Base-by-base conservation (phyloP, 139 green algal genomes). In the Chlamydomonas incerta region DNA sequence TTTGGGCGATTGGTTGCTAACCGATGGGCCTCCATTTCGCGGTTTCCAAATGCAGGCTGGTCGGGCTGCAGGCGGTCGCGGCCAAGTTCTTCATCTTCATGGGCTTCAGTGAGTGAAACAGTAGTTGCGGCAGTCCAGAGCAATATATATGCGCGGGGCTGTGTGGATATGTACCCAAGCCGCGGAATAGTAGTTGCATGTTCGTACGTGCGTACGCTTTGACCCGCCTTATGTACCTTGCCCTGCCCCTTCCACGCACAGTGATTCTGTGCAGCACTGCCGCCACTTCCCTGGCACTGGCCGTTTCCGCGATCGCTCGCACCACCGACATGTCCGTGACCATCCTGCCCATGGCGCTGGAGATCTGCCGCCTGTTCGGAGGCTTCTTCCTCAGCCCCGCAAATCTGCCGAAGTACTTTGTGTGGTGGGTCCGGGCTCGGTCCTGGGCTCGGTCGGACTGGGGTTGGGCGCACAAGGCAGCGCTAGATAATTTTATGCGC, bases 351-450 rank as follows among this genome's bases (percentile, higher is more conserved):
- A 88, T 90, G 87, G 81, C 77, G 67, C 62, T 88, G 72, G 67
- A 85, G 50, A 72, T 87, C 26, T 84, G 34, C 81, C 81, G 87
- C 55, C 81, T 90, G 34, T 90, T 83, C 35, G 87, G 87, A 1
- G 87, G 87, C 29, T 90, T 88, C 74, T 90, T 92, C 86, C 72
- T 92, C 55, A 88, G 86, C 11, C 89, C 89, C 29, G 82, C 82
- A 76, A 90, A 89, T 79, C 68, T 89, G 41, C 89, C 89, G 1
- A 60, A 47, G 15, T 90, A 92, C 89, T 92, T 89, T 52, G 34
- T n/a, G 15, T 92, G 86, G 81, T 50, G 41, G 8, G 41, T 50
- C 6, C 41, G 41, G 5, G 41, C 41, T n/a, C n/a, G n/a, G n/a
- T n/a, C n/a, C n/a, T n/a, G n/a, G n/a, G n/a, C n/a, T n/a, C n/a